phyloP scores from a whole-genome alignment of 192 early-diverging fungal genomes.

The Ambispora gerdemannii region DNA sequence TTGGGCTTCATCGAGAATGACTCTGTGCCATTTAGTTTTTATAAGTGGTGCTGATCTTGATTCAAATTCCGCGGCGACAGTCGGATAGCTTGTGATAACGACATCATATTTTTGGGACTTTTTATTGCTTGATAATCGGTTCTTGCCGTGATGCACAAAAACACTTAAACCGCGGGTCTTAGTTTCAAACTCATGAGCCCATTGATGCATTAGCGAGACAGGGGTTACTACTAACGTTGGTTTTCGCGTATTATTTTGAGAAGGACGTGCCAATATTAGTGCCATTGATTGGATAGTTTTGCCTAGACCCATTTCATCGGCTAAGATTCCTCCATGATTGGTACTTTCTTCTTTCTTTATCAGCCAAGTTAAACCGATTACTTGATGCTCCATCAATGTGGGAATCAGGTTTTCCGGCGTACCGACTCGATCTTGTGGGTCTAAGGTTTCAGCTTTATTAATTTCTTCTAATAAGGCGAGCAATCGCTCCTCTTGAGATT shows the following conservation, averaged over 20 bases:
- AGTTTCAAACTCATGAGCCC: constrained; percentile 36
- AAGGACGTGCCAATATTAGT: neutral
- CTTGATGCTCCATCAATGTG: neutral
- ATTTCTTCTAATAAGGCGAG: neutral
- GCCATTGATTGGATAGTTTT: constrained; percentile 4
- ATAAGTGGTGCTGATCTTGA: neutral
- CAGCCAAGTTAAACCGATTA: constrained; percentile 4
- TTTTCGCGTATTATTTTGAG: neutral
- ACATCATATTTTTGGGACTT: constrained; percentile 36
- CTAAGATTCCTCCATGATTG: constrained; percentile 2
- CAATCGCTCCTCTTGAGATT: neutral
- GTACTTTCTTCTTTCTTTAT: neutral
- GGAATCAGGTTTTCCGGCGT: neutral
- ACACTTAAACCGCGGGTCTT: constrained; percentile 35
- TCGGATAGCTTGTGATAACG: constrained; percentile 42
- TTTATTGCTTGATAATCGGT: constrained; percentile 26
- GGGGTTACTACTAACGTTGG: constrained; percentile 43
- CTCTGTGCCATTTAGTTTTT: neutral
- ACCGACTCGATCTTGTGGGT: neutral
- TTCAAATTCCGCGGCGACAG: constrained; percentile 18
- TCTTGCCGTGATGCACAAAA: constrained; percentile 38
- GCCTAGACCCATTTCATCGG: neutral
- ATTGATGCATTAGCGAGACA: constrained; percentile 41
- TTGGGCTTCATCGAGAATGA: constrained; percentile 50
- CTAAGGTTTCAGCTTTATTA: neutral